Conservation (phyloP, 108 stramenopile genomes). For the Conticribra weissflogii region DNA sequence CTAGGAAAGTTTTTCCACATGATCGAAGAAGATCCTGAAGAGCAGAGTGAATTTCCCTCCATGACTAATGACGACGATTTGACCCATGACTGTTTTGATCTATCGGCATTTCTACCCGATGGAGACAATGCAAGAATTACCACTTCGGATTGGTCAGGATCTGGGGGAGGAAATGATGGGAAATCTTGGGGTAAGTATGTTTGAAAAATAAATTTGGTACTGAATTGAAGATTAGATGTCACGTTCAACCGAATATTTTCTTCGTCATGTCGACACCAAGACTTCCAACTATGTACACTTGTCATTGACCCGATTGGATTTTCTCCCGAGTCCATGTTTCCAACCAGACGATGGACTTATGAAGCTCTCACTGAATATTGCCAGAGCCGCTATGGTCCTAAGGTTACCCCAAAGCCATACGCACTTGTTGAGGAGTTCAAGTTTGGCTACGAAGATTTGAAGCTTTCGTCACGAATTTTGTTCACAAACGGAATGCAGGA, state of each 20-base stretch:
- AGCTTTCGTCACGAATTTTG: slow-evolving; percentile 54
- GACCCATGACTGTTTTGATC: slow-evolving; percentile 60
- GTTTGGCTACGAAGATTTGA: slow-evolving; percentile 60
- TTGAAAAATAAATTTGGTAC: neutral
- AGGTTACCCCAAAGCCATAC: slow-evolving; percentile 61
- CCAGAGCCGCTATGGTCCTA: slow-evolving; percentile 53
- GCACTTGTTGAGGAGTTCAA: slow-evolving; percentile 54
- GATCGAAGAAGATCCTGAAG: slow-evolving; percentile 8
- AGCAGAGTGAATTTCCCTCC: slow-evolving; percentile 21
- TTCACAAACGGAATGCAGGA: slow-evolving; percentile 81
- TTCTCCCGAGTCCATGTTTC: slow-evolving; percentile 71
- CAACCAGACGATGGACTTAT: slow-evolving; percentile 62
- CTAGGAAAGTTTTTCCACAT: slow-evolving; percentile 42
- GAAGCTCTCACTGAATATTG: slow-evolving; percentile 59
- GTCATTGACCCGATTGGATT: slow-evolving; percentile 75
- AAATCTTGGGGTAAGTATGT: slow-evolving; percentile 58
- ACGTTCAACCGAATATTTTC: too few relatives aligned
- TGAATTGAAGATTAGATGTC: too few relatives aligned
- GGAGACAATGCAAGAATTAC: slow-evolving; percentile 64
- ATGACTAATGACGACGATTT: slow-evolving; percentile 21
- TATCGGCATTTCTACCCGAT: slow-evolving; percentile 61
- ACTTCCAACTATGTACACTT: slow-evolving; percentile 75
- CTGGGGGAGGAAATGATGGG: slow-evolving; percentile 61
- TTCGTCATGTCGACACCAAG: neutral
- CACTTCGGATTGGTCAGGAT: slow-evolving; percentile 72